phyloP scores from a whole-genome alignment of 148 eudicot species.

The Tetragonia tetragonoides region DNA sequence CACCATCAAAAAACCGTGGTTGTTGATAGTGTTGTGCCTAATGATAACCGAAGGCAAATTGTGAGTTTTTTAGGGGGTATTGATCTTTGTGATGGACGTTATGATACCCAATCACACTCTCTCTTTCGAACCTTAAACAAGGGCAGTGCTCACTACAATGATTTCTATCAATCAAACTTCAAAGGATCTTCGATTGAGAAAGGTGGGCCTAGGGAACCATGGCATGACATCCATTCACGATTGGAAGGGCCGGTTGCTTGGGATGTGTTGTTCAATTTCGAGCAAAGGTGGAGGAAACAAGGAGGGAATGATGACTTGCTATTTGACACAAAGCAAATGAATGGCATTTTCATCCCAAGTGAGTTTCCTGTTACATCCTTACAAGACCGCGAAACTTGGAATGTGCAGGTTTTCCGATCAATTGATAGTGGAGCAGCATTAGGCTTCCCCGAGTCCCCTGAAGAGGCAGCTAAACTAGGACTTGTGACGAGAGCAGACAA shows the following conservation, averaged over 20 bases:
- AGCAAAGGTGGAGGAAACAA: constrained; percentile 59
- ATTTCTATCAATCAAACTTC: constrained; percentile 56
- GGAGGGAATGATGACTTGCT: constrained; percentile 33
- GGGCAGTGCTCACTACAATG: constrained; percentile 39
- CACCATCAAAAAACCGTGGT: constrained; percentile 54
- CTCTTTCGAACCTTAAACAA: constrained; percentile 38
- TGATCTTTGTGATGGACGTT: constrained; percentile 59
- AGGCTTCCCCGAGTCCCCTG: constrained; percentile 52
- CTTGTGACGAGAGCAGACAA: constrained; percentile 47
- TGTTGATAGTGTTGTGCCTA: constrained; percentile 49
- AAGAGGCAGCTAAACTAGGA: constrained; percentile 43
- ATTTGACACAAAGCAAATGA: constrained; percentile 32
- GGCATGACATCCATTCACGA: constrained; percentile 56
- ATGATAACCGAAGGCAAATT: constrained; percentile 35
- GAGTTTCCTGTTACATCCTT: constrained; percentile 34
- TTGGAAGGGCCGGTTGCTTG: constrained; percentile 57
- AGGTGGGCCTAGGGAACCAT: constrained; percentile 66
- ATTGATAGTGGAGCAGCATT: constrained; percentile 56
- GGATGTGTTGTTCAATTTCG: constrained; percentile 55
- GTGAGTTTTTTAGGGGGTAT: constrained; percentile 54
- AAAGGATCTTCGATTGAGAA: constrained; percentile 32
- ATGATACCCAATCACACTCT: constrained; percentile 50
- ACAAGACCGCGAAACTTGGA: constrained; percentile 44
- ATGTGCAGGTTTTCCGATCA: constrained; percentile 50
- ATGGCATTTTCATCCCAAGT: constrained; percentile 36